Evolutionary conservation across 2,329 filamentous ascomycete species (phyloP).

Genomic region (Aspergillus fructus): DNA sequence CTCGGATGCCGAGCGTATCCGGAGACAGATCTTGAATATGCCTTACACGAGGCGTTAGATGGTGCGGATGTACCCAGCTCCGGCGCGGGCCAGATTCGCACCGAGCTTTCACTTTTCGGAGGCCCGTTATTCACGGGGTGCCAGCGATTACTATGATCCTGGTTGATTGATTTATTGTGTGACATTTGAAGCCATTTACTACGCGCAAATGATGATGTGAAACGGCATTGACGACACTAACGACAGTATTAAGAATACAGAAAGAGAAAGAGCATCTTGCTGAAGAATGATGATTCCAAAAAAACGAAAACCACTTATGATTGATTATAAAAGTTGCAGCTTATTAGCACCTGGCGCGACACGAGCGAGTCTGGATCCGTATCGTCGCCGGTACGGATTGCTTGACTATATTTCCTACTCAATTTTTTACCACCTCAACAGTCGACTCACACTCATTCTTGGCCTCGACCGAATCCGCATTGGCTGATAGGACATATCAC

Average conservation of each 20-base stretch:
- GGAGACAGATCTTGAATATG: constrained; percentile 40
- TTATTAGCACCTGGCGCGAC: constrained; percentile 5
- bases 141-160: constrained; percentile 24
- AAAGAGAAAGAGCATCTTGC: constrained; percentile 10
- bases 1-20: constrained; percentile 40
- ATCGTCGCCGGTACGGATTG: neutral
- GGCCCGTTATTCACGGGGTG: constrained; percentile 23
- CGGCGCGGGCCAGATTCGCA: neutral
- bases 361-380: constrained; percentile 3
- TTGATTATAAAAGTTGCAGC: constrained; percentile 10
- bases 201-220: constrained; percentile 29
- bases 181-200: constrained; percentile 14
- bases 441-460: constrained; percentile 4
- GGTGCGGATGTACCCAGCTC: neutral
- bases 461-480: neutral
- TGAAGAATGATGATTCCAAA: constrained; percentile 11
- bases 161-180: constrained; percentile 26
- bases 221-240: constrained; percentile 30
- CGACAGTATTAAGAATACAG: constrained; percentile 15
- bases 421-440: neutral
- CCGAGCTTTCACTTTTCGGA: constrained; percentile 2
- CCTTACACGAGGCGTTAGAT: constrained; percentile 29
- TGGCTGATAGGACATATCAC: neutral
- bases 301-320: constrained; percentile 11
- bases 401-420: neutral